Evolutionary conservation across 495 filamentous ascomycete genomes (phyloP).

Genomic region (Hypoxylon trugodes): DNA sequence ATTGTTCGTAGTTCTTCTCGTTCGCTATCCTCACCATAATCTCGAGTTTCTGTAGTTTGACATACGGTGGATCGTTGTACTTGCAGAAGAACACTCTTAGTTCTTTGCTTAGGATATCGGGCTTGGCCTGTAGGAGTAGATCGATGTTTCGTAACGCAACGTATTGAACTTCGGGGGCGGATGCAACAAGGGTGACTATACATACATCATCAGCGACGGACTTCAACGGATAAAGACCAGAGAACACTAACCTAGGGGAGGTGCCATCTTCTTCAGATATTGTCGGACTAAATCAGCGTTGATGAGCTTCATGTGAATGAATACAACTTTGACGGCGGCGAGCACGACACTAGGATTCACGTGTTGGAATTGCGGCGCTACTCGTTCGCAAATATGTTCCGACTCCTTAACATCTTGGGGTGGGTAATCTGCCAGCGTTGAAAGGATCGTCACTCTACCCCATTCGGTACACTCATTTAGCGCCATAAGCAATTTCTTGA

Average conservation of each 20-base stretch:
- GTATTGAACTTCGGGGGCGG: constrained; percentile 96
- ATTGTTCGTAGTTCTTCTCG: constrained; percentile 94
- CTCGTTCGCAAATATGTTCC: constrained; percentile 97
- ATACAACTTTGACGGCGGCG: constrained; percentile 96
- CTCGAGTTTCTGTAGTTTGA: constrained; percentile 97
- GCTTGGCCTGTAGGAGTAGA: constrained; percentile 91
- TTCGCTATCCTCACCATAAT: constrained; percentile 99
- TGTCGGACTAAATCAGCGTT: constrained; percentile 77
- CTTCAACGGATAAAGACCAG: not conserved
- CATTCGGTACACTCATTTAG: constrained; percentile 99
- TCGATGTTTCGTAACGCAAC: constrained; percentile 97
- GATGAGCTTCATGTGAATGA: constrained; percentile 92
- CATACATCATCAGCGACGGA: constrained; percentile 38
- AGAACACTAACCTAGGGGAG: constrained; percentile 76
- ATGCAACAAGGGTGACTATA: constrained; percentile 92
- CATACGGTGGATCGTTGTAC: constrained; percentile 97
- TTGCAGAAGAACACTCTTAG: constrained; percentile 99
- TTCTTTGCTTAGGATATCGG: constrained; percentile 96
- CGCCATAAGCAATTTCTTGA: constrained; percentile 97
- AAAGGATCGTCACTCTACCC: constrained; percentile 95
- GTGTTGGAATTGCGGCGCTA: constrained; percentile 97
- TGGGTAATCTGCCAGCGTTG: constrained; percentile 87
- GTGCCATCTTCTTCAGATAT: constrained; percentile 98
- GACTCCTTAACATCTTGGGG: constrained; percentile 90
- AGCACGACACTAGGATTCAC: constrained; percentile 97